These are phyloP conservation scores for Pluteus cervinus DNA, from an alignment of 768 basidiomycete species.

Conservation along the genomic window DNA sequence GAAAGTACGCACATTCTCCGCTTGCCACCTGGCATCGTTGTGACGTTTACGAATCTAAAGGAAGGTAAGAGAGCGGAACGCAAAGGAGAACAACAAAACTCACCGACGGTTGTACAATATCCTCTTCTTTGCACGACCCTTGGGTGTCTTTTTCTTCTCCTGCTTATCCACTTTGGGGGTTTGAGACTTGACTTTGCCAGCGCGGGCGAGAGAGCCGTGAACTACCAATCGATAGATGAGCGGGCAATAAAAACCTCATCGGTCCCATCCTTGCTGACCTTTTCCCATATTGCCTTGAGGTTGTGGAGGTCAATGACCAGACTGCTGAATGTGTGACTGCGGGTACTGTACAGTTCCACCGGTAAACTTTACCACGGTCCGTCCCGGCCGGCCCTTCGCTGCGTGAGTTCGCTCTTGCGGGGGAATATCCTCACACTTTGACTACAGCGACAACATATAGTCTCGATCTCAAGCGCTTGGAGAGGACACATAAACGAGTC, in stretches of 20 bases:
- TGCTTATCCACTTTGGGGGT: slow-evolving; percentile 97
- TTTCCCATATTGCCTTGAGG: slow-evolving; percentile 73
- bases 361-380: too few relatives aligned
- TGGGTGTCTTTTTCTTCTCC: slow-evolving; percentile 98
- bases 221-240: slow-evolving; percentile 38
- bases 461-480: too few relatives aligned
- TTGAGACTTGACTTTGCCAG: slow-evolving; percentile 98
- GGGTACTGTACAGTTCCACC: slow-evolving; percentile 36
- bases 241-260: slow-evolving; percentile 9
- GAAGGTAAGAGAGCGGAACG: slow-evolving; percentile 4
- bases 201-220: slow-evolving; percentile 99
- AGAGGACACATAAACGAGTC: too few relatives aligned
- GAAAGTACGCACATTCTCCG: slow-evolving; percentile 81
- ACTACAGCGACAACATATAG: too few relatives aligned
- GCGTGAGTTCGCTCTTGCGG: too few relatives aligned
- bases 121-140: slow-evolving; percentile 97
- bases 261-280: slow-evolving; percentile 34
- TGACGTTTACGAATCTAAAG: slow-evolving; percentile 87
- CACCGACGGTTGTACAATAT: slow-evolving; percentile 90
- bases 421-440: too few relatives aligned
- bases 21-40: slow-evolving; percentile 85
- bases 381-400: too few relatives aligned
- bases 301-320: slow-evolving; percentile 29
- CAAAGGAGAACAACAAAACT: slow-evolving; percentile 19
- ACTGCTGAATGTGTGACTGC: slow-evolving; percentile 22